Base-by-base conservation (phyloP, 2,329 filamentous ascomycete species). In the Rutstroemia sydowiana region DNA sequence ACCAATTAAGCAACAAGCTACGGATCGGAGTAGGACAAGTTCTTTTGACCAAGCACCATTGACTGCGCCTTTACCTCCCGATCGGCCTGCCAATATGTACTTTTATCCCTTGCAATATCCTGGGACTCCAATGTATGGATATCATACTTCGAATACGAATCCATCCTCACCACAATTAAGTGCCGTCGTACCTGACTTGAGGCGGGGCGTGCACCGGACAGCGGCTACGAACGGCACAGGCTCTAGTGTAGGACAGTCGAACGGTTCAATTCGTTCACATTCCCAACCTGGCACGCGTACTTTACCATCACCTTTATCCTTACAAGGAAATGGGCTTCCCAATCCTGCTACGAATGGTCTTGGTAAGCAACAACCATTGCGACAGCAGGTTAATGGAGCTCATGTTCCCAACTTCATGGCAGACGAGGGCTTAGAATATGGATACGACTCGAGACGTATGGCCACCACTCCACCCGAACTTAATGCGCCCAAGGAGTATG, bases 21-120 rank as follows among this genome's bases (percentile, higher is more conserved):
- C 60, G 69, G 81, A 56, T 77, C 79, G 65, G 45, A 63, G 60
- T 34, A 75, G 81, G 55, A 82, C 79, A 6, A 81, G 78, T 61
- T 84, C 80, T 11, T 79, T 84, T 60, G 81, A 85, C 60, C 81
- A 77, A 50, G 72, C 77, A 16, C 80, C 81, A 5, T 64, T 82
- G 34, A 77, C 73, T n/a, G 77, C 79, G 1, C 78, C 81, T 2
- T 62, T 82, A 3, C 23, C 23, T 26, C 23, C 23, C 23, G 23
- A 26, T 26, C 74, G 75, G 9, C 75, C 75, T 1, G 23, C 45
- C 9, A 80, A 84, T 11, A 63, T 81, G 57, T 83, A 76, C 63
- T 71, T 74, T 53, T 73, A 79, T 55, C 74, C 65, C 41, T 69
- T 71, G 61, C 71, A 61, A 52, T 69, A 68, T 47, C 69, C 68